These are phyloP conservation scores for Pseudoneurospora amorphoporcata DNA, from an alignment of 495 filamentous ascomycete species.

Conservation along the genomic window DNA sequence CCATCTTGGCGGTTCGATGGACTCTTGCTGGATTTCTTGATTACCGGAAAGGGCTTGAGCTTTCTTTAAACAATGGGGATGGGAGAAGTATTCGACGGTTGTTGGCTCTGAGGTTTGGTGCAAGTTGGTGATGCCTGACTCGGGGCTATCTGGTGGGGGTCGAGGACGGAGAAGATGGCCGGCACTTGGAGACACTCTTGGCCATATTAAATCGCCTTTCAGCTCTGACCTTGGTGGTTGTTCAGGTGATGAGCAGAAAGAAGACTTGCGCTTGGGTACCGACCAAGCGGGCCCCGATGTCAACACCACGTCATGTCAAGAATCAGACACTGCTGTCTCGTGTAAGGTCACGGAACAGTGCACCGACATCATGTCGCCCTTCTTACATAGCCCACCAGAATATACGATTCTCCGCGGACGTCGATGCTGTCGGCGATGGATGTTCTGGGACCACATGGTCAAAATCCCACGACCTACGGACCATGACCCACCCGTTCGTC, in stretches of 20 bases:
- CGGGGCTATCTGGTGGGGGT: not conserved
- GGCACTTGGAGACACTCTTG: not conserved
- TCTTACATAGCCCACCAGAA: not conserved
- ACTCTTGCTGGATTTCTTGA: not conserved
- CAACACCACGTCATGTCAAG: not conserved
- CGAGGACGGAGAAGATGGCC: not conserved
- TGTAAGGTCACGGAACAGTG: not conserved
- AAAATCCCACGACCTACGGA: not conserved
- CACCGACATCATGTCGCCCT: not conserved
- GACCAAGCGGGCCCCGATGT: not conserved
- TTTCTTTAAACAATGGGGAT: not conserved
- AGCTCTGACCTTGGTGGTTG: not conserved
- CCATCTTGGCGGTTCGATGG: constrained; percentile 12
- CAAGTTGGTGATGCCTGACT: not conserved
- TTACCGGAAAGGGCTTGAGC: not conserved
- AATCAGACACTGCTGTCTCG: not conserved
- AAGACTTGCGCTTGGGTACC: not conserved
- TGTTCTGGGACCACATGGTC: not conserved
- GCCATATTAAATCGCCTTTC: not conserved
- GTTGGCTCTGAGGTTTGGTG: not conserved
- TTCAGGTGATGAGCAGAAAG: not conserved
- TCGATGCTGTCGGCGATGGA: not conserved
- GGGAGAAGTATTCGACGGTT: not conserved
- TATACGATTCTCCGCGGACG: not conserved
- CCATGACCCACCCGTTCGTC: not conserved